Base-by-base conservation (phyloP, 768 basidiomycete genomes). In the Termitomyces sp. region DNA sequence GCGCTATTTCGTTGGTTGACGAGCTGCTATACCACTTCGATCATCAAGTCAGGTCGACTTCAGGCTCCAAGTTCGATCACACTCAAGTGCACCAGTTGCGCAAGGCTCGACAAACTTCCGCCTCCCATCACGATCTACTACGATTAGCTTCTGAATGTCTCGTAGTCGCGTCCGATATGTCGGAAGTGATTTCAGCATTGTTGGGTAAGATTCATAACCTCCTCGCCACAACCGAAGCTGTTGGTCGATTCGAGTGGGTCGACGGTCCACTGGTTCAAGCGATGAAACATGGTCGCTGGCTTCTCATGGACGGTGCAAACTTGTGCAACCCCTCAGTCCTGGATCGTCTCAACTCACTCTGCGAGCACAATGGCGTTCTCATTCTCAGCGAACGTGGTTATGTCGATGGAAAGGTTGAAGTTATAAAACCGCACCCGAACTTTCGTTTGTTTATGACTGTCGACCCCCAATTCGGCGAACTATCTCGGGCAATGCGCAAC, bases 401-500 rank as follows among this genome's bases (percentile, higher is more conserved):
- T 38, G 86, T 94, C 55, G 76, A 90, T 61, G 94, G 92, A 28
- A 74, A 79, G 22, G 85, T 94, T 2, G 86, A 94, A 66, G 72
- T 87, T 55, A 75, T 98, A 63, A 78, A 74, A 45, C 96, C 97
- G 2, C 96, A 98, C 70, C 86, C 90, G 2, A 80, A 89, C 66
- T 99, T 99, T 76, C 84, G 96, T 32, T 78, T 99, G 6, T 90
- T 98, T 75, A 96, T 99, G 94, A 85, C 88, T 2, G 87, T 96
- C 55, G 93, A 99, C 70, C 91, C 94, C 33, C 88, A 89, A 63
- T 83, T 89, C 63, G 97, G 97, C 49, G 97, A 99, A 74, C 78
- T 98, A 12, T 98, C 97, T 1, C 83, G 97, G 40, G 97, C 97
- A 2, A 99, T 99, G 97, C 90, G 97, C 28, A 99, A 99, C 75